Evolutionary conservation across 2,329 filamentous ascomycete species (phyloP), one percentile per base, ranked within the genome.

Genomic region (Aspergillus calidoustus): DNA sequence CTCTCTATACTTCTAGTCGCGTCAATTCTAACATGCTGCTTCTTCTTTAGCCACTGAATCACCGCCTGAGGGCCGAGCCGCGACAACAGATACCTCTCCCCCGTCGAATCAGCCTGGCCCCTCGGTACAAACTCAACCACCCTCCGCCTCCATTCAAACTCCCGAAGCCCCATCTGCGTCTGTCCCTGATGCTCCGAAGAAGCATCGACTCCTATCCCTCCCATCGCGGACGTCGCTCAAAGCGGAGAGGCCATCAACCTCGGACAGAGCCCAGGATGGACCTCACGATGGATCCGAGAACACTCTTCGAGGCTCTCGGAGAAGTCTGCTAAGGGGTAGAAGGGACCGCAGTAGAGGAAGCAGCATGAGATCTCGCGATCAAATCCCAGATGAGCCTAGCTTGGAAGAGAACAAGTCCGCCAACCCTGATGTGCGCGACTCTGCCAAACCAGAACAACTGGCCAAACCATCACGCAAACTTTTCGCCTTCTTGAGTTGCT

Each of bases 341-440:
- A 83, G 87, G 71, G 90, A 90, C 78, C 86, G 87, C 69, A 91
- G 88, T 77, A 83, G 86, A 64, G 87, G 86, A 68, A 91, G 87
- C 79, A 87, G 77, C 64, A 74, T 74, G 64, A 71, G 74, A 60
- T 77, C 77, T 59, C 78, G 75, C 66, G 74, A 74, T 60, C 65
- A 74, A 60, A 75, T 75, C 43, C 73, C 75, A 59, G 71, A 75
- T 54, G 67, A 70, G 50, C 67, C 72, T 47, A 74, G 69, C 59
- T 69, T 65, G 57, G 72, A 74, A 55, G 70, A 74, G 63, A 66
- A 75, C 22, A 77, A 76, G 53, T 66, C 71, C 49, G 69, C 71
- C n/a, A 66, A 61, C 17, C 70, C 76, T 22, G 74, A 77, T 46
- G 64, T 70, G 61, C 71, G 69, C 49, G 71, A 70, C 23, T 61